Percentiles rank a stretch among this genome's conserved stretches.
Evolutionary conservation across 2,329 filamentous ascomycete species (phyloP).

Genomic region (Knufia fluminis): DNA sequence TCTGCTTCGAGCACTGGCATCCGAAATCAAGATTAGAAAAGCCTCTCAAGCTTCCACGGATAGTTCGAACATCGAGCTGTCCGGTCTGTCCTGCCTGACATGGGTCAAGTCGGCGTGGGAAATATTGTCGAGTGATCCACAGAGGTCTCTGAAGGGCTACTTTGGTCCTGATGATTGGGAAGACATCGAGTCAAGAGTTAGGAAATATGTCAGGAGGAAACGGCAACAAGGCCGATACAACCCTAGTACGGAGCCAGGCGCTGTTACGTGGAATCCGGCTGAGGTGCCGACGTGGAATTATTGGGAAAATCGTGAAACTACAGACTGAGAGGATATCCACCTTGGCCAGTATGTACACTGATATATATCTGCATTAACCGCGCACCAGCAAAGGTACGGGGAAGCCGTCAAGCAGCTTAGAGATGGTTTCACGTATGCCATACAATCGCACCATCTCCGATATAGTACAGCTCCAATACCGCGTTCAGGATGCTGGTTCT

Average conservation of each 20-base stretch:
- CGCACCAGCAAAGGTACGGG: no score
- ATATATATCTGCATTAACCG: neutral
- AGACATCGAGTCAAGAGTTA: constrained; percentile 17
- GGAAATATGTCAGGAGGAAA: constrained; percentile 21
- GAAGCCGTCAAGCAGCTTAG: no score
- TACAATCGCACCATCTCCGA: no score
- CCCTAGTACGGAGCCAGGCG: constrained; percentile 4
- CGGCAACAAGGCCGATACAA: constrained; percentile 16
- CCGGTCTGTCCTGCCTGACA: constrained; percentile 13
- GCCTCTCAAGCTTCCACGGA: neutral
- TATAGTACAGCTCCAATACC: no score
- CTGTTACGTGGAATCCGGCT: constrained; percentile 12
- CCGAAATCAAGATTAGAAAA: neutral
- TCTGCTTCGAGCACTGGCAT: constrained; percentile 14
- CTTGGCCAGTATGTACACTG: no score
- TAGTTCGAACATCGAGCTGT: neutral
- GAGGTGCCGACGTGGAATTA: constrained; percentile 22
- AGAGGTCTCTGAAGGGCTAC: constrained; percentile 16
- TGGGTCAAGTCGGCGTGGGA: constrained; percentile 20
- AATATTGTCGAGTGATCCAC: constrained; percentile 13
- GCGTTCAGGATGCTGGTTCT: no score
- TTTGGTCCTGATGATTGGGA: constrained; percentile 19
- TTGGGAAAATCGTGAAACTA: constrained; percentile 23
- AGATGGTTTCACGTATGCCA: no score
- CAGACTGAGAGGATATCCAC: constrained; percentile 14